Base-by-base conservation (phyloP, 106 monocot genomes). In the Dendrobium nobile region DNA sequence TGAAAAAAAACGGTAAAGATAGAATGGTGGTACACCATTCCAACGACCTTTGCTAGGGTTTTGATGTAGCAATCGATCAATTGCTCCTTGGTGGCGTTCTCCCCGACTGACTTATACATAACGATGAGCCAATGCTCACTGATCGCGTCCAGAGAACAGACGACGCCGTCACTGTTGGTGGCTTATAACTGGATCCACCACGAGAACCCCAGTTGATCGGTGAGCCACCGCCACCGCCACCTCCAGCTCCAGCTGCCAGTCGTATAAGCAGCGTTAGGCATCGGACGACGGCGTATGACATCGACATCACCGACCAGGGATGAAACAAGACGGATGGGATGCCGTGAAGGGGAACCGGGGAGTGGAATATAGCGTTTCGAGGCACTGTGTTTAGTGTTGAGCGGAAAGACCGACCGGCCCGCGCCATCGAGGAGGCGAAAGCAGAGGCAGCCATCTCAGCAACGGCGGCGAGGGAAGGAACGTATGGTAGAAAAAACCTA, bases 21-120 rank as follows among this genome's bases (percentile, higher is more conserved):
- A 18, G 48, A 9, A 26, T 26, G 27, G 47, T 2, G 48, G 8
- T 76, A 76, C 5, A 81, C 92, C 94, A n/a, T 94, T 20, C 91
- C 91, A 33, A 94, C 67, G 72, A 90, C 91, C 82, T 94, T 84
- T 47, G 94, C 90, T 13, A 94, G 86, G 79, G 90, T 91, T 74
- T 94, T 80, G 65, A 94, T 83, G 83, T 94, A 94, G 72, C 89
- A 88, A 75, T 92, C 92, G 73, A 94, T 94, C 89, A 94, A 94
- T 83, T 91, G 86, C 86, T 90, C 89, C 86, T 89, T 89, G 54
- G 86, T 80, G 33, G 91, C 91, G 1, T 82, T 85, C 77, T 91
- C 87, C 1, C 85, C 89, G 2, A 86, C 89, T 2, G 94, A 88
- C 77, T 86, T 88, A 40, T 94, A 89, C 90, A 95, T 89, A 28